phyloP scores from a whole-genome alignment of 257 asterid genomes.

The Fraxinus anomala region DNA sequence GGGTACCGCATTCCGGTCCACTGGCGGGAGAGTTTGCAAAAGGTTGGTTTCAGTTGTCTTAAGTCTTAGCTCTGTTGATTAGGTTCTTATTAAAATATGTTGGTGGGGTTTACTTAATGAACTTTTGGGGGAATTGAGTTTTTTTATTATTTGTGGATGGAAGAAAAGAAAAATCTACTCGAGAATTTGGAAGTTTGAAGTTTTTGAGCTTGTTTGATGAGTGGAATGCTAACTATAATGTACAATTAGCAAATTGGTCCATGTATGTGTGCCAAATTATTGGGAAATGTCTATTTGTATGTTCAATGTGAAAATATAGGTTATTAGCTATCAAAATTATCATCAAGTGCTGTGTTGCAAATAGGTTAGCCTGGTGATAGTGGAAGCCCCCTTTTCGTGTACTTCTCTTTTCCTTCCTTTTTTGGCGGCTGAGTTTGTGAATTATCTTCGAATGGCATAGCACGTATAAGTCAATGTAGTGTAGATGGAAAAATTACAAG shows the following conservation, averaged over 20 bases:
- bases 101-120: background rate
- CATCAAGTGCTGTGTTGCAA: background rate
- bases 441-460: background rate
- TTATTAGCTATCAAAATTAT: background rate
- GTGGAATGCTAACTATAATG: background rate
- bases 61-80: background rate
- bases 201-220: background rate
- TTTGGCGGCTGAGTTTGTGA: background rate
- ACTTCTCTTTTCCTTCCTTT: background rate
- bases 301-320: background rate
- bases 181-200: background rate
- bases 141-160: background rate
- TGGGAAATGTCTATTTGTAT: background rate
- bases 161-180: background rate
- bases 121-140: background rate
- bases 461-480: background rate
- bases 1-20: conserved; percentile 82
- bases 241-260: background rate
- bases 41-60: conserved; percentile 43
- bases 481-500: background rate
- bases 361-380: background rate
- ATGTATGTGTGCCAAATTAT: background rate
- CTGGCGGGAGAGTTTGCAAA: conserved; percentile 93
- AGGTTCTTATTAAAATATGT: background rate
- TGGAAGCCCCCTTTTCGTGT: background rate